Evolutionary conservation across 306 rosid species (phyloP).

Genomic region (Acacia acuminata): DNA sequence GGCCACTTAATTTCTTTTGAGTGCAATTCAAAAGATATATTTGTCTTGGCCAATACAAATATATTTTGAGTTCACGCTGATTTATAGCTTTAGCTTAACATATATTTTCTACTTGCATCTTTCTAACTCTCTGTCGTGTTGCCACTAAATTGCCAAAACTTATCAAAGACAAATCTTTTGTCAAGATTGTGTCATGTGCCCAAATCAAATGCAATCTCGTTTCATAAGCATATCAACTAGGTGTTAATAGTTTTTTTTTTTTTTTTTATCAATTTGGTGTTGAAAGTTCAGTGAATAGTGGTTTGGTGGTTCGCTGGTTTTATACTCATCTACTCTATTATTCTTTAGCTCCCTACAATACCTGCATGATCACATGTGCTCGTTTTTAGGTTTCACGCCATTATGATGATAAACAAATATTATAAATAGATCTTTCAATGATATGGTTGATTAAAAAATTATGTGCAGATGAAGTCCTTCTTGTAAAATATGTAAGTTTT

Average conservation of each 20-base stretch:
- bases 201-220: background rate
- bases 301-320: background rate
- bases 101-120: background rate
- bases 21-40: background rate
- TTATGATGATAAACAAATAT: background rate
- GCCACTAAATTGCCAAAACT: background rate
- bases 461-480: background rate
- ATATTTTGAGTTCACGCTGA: background rate
- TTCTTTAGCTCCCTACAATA: background rate
- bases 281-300: background rate
- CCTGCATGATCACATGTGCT: background rate
- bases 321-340: background rate
- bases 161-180: conserved; percentile 10
- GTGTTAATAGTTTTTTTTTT: background rate
- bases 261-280: background rate
- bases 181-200: background rate
- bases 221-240: background rate
- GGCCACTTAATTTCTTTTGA: background rate
- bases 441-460: background rate
- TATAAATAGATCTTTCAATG: background rate
- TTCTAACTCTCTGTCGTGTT: background rate
- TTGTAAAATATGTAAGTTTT: background rate
- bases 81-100: background rate
- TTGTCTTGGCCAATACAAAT: background rate
- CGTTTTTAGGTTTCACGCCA: background rate